phyloP scores from a whole-genome alignment of 208 protist species.

The Lotmaria passim region DNA sequence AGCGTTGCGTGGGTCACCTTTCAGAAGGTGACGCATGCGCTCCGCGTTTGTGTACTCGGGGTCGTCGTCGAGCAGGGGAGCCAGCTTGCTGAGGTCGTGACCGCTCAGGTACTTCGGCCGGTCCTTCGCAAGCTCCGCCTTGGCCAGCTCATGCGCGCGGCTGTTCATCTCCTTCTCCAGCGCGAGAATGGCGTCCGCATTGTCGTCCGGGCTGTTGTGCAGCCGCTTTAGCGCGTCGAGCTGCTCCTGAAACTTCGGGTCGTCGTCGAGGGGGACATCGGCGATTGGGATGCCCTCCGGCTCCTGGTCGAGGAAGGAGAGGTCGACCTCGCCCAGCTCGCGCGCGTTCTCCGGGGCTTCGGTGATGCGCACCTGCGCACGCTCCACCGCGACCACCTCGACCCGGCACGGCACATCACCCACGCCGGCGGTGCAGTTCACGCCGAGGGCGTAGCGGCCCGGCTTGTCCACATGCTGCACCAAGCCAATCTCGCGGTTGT shows the following conservation, averaged over 20 bases:
- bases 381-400: slow-evolving; percentile 63
- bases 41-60: slow-evolving; percentile 52
- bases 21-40: slow-evolving; percentile 54
- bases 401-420: slow-evolving; percentile 71
- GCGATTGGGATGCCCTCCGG: slow-evolving; percentile 72
- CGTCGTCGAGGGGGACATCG: slow-evolving; percentile 55
- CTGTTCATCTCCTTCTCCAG: slow-evolving; percentile 82
- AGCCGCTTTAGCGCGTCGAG: slow-evolving; percentile 55
- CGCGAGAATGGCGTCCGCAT: slow-evolving; percentile 37
- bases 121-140: slow-evolving; percentile 64
- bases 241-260: slow-evolving; percentile 58
- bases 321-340: slow-evolving; percentile 67
- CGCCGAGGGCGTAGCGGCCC: slow-evolving; percentile 71
- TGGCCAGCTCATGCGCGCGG: slow-evolving; percentile 68
- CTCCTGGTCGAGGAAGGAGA: slow-evolving; percentile 73
- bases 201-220: slow-evolving; percentile 37
- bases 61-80: slow-evolving; percentile 54
- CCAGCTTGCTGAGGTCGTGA: slow-evolving; percentile 48
- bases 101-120: slow-evolving; percentile 57
- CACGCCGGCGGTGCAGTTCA: slow-evolving; percentile 61
- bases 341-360: slow-evolving; percentile 68
- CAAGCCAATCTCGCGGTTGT: slow-evolving; percentile 78
- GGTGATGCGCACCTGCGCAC: slow-evolving; percentile 69
- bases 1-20: slow-evolving; percentile 69
- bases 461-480: slow-evolving; percentile 61